These are phyloP conservation scores for Orbilia javanica DNA, from an alignment of 2,329 filamentous ascomycete species.

Conservation along the genomic window DNA sequence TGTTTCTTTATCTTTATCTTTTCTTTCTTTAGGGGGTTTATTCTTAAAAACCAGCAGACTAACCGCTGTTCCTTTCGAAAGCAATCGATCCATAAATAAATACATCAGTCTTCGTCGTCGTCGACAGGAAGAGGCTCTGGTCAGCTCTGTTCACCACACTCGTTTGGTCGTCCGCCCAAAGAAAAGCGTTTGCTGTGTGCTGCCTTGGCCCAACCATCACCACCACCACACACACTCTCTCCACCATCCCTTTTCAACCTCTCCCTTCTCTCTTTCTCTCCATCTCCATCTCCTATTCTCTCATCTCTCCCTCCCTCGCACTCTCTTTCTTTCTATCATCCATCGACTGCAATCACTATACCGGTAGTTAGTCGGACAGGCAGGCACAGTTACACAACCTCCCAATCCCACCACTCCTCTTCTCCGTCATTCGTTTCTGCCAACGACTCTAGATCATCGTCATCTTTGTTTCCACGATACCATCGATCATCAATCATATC, in stretches of 20 bases:
- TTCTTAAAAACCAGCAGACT: constrained; percentile 14
- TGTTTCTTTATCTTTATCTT: constrained; percentile 15
- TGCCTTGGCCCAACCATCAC: neutral
- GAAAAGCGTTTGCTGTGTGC: constrained; percentile 37
- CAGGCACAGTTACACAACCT: neutral
- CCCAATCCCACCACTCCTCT: neutral
- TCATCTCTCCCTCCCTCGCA: constrained; percentile 2
- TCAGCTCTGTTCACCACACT: constrained; percentile 59
- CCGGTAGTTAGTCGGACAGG: too few relatives aligned
- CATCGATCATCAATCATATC: neutral
- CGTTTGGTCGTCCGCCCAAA: constrained; percentile 47
- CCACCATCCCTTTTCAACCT: constrained; percentile 18
- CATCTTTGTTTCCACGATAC: constrained; percentile 1
- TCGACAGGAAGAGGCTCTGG: constrained; percentile 59
- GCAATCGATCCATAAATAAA: neutral
- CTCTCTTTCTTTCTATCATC: neutral
- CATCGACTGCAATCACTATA: constrained; percentile 7
- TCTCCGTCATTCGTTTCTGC: constrained; percentile 23
- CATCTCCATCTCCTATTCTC: neutral
- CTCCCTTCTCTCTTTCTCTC: neutral
- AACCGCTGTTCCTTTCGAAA: constrained; percentile 29
- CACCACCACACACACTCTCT: neutral
- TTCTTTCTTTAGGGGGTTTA: constrained; percentile 9
- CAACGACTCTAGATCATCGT: constrained; percentile 1
- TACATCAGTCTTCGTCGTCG: constrained; percentile 46